These are phyloP conservation scores for Macadamia integrifolia DNA, from an alignment of 164 flowering plant species.

Conservation along the genomic window DNA sequence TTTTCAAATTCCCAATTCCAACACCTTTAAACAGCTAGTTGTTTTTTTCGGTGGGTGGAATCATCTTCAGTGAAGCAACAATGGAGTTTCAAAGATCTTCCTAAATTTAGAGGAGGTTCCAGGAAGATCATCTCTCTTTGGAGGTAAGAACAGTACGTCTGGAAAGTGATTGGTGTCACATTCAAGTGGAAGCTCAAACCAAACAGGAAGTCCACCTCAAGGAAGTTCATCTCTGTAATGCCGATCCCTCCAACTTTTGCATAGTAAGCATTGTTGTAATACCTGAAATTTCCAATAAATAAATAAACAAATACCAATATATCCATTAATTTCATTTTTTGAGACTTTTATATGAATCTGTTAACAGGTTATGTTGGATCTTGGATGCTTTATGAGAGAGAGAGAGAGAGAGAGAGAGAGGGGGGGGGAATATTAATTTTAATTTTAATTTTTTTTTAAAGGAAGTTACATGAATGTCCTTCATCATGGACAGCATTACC, in stretches of 20 bases:
- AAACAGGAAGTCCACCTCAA: slow-evolving; percentile 86
- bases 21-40: slow-evolving; percentile 51
- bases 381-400: too few species aligned
- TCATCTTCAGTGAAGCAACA: slow-evolving; percentile 63
- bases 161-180: slow-evolving; percentile 79
- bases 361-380: too few species aligned
- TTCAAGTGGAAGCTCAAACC: slow-evolving; percentile 75
- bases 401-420: too few species aligned
- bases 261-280: slow-evolving; percentile 92
- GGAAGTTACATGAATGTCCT: neutral
- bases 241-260: slow-evolving; percentile 93
- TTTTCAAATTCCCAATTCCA: neutral
- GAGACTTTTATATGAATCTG: too few species aligned
- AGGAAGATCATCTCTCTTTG: slow-evolving; percentile 46
- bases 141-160: slow-evolving; percentile 63
- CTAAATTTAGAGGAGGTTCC: slow-evolving; percentile 26
- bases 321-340: neutral
- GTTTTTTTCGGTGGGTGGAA: slow-evolving; percentile 51
- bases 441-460: too few species aligned
- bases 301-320: neutral
- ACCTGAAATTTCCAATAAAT: slow-evolving; percentile 34
- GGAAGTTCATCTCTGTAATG: slow-evolving; percentile 78
- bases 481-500: neutral
- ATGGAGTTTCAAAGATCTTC: slow-evolving; percentile 40
- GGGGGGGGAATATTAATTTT: too few species aligned